phyloP scores from a whole-genome alignment of 306 rosid species.

The Cicer arietinum region DNA sequence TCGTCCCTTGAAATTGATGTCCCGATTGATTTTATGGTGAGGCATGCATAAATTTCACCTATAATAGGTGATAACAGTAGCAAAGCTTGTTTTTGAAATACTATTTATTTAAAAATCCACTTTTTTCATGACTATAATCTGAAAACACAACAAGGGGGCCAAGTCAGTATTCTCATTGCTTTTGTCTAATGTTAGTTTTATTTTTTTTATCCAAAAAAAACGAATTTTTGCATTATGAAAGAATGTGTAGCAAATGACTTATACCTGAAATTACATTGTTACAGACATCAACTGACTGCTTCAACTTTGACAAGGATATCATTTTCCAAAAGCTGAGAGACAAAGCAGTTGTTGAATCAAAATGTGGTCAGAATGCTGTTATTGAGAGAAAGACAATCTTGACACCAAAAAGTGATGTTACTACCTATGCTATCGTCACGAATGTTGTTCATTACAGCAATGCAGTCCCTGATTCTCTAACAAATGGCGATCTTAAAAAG shows the following conservation, averaged over 20 bases:
- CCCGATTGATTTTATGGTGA: conserved; percentile 85
- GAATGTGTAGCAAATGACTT: conserved; percentile 2
- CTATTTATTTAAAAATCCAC: neutral
- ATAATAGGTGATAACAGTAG: conserved; percentile 27
- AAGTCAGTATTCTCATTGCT: neutral
- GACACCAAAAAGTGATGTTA: conserved; percentile 65
- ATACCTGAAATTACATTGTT: neutral
- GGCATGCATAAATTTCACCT: conserved; percentile 29
- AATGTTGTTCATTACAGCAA: conserved; percentile 65
- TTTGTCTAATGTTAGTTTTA: conserved; percentile 6
- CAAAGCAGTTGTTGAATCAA: conserved; percentile 63
- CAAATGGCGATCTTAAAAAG: conserved; percentile 65
- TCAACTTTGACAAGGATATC: conserved; percentile 63
- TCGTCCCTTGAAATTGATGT: conserved; percentile 64
- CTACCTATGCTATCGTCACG: conserved; percentile 76
- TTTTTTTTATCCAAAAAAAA: neutral
- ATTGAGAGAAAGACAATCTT: conserved; percentile 61
- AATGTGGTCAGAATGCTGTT: conserved; percentile 77
- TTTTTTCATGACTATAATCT: conserved; percentile 5
- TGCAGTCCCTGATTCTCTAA: conserved; percentile 52
- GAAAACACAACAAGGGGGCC: neutral
- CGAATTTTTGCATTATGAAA: neutral
- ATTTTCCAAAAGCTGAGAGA: conserved; percentile 79
- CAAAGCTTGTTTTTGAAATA: conserved; percentile 7
- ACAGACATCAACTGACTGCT: conserved; percentile 74